A percentile compares a stretch with the other conserved stretches of the same genome.
Evolutionary conservation across 352 stramenopile species (phyloP).

Genomic region (Pythium phragmitis): DNA sequence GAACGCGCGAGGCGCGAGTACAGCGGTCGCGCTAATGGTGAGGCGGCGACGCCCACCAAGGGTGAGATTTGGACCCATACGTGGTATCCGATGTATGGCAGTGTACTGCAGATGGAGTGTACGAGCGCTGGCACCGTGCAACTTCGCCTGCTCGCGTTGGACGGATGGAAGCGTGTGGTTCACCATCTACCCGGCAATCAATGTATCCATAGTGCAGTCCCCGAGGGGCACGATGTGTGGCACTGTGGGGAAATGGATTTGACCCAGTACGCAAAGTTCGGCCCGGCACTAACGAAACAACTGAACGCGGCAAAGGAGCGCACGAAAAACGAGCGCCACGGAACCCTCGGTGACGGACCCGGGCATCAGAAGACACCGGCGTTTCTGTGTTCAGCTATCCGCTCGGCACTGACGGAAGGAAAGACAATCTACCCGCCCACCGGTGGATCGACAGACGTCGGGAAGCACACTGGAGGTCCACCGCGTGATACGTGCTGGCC

Average conservation of each 20-base stretch:
- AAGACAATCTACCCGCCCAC: not conserved
- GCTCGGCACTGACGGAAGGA: constrained; percentile 12
- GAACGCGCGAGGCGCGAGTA: constrained; percentile 1
- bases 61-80: constrained; percentile 18
- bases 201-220: constrained; percentile 13
- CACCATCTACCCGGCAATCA: constrained; percentile 32
- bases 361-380: constrained; percentile 54
- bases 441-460: constrained; percentile 53
- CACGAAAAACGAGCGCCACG: constrained; percentile 16
- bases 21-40: not conserved
- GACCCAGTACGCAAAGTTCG: not conserved
- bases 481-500: constrained; percentile 56
- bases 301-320: constrained; percentile 22
- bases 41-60: not conserved
- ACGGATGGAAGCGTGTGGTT: constrained; percentile 42
- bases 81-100: constrained; percentile 54
- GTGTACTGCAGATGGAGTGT: constrained; percentile 35
- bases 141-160: constrained; percentile 16
- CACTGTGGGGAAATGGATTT: constrained; percentile 30
- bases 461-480: constrained; percentile 42
- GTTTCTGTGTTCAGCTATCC: constrained; percentile 39
- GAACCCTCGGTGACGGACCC: not conserved
- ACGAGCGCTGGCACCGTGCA: constrained; percentile 12
- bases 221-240: constrained; percentile 11
- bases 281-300: constrained; percentile 21